A percentile compares a stretch with the other conserved stretches of the same genome.
Conservation (phyloP, 2,329 filamentous ascomycete genomes). For the Aspergillus fumigatus region DNA sequence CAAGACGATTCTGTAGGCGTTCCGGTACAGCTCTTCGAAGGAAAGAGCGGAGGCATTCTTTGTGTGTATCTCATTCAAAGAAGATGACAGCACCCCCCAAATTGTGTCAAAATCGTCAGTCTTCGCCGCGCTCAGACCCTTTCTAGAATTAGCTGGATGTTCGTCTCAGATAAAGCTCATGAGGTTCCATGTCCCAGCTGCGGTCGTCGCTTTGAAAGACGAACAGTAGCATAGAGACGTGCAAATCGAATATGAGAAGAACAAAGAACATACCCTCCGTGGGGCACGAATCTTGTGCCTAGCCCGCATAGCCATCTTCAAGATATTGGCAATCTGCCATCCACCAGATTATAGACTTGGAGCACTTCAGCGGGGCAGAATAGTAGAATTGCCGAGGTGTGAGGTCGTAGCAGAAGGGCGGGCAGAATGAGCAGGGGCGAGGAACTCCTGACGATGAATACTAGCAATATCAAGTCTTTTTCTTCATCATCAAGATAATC, state of each 20-base stretch:
- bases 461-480: not conserved
- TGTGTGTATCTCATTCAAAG: constrained; percentile 82
- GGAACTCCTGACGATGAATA: not conserved
- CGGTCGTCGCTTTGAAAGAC: not conserved
- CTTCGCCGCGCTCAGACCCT: constrained; percentile 55
- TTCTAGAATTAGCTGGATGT: constrained; percentile 1
- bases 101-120: constrained; percentile 77
- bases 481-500: not conserved
- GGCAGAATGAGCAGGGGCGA: not conserved
- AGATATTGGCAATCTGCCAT: constrained; percentile 5
- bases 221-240: constrained; percentile 5
- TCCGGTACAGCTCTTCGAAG: constrained; percentile 92
- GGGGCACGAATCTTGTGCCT: constrained; percentile 64
- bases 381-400: not conserved
- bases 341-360: not conserved
- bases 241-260: constrained; percentile 2
- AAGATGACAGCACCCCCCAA: constrained; percentile 72
- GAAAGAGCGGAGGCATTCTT: constrained; percentile 86
- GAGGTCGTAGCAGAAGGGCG: not conserved
- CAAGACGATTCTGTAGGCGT: constrained; percentile 88
- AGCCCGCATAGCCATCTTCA: constrained; percentile 50
- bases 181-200: not conserved
- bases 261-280: constrained; percentile 53
- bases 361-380: constrained; percentile 11
- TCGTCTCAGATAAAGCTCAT: not conserved